phyloP scores from a whole-genome alignment of 129 eudicot species.

The Pseudognaphalium luteoalbum region DNA sequence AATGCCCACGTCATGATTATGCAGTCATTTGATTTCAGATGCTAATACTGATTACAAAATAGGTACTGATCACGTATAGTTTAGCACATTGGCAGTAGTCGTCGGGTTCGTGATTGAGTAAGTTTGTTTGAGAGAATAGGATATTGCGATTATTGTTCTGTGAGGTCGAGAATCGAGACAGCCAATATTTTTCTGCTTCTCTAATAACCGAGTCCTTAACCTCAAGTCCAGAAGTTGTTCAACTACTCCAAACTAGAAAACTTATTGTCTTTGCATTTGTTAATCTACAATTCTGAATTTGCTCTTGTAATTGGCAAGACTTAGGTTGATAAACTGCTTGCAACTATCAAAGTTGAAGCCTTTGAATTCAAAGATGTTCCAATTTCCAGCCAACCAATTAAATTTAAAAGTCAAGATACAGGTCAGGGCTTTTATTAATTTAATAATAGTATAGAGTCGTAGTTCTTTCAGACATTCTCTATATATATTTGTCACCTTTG shows the following conservation, averaged over 20 bases:
- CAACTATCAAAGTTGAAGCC: background rate
- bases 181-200: background rate
- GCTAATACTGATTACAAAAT: no score
- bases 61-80: no score
- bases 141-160: background rate
- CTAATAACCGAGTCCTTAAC: background rate
- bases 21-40: no score
- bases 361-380: background rate
- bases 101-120: no score
- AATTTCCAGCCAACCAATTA: background rate
- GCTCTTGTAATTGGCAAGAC: background rate
- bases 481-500: slow-evolving; percentile 4
- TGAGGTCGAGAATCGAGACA: background rate
- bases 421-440: background rate
- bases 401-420: background rate
- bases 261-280: background rate
- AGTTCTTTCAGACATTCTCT: background rate
- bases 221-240: background rate
- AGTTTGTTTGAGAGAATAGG: background rate
- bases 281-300: background rate
- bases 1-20: no score
- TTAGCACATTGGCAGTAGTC: no score
- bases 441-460: background rate
- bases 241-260: slow-evolving; percentile 9
- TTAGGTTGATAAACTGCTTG: slow-evolving; percentile 20